These are phyloP conservation scores for Acanthamoeba royreba DNA, from an alignment of 208 protist genomes.

Conservation along the genomic window DNA sequence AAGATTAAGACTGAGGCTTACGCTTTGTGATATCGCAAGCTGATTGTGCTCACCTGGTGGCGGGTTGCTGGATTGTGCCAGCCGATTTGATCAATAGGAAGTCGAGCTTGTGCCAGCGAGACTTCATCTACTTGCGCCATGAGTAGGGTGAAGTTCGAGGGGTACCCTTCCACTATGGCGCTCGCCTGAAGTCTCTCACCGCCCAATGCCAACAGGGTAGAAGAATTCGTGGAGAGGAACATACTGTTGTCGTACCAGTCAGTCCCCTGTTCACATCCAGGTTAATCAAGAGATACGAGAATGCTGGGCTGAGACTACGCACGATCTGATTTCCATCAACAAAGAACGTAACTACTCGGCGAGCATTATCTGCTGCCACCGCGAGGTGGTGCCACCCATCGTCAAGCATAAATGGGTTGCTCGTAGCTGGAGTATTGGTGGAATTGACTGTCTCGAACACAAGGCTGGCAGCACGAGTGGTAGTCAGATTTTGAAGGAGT, in stretches of 20 bases:
- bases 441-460: slow-evolving; percentile 28
- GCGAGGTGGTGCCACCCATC: neutral
- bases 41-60: neutral
- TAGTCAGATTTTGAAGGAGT: neutral
- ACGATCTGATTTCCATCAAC: slow-evolving; percentile 20
- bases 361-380: neutral
- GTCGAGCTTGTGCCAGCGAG: neutral
- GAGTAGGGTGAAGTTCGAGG: neutral
- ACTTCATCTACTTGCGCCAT: neutral
- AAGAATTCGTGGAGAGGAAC: neutral
- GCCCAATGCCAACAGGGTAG: neutral
- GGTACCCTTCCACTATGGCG: neutral
- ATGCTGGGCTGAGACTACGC: neutral
- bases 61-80: neutral
- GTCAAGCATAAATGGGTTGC: neutral
- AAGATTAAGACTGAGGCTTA: neutral
- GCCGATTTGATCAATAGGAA: neutral
- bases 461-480: neutral
- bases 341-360: neutral
- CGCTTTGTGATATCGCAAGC: neutral
- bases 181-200: neutral
- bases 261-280: neutral
- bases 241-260: slow-evolving; percentile 5
- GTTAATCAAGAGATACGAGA: neutral
- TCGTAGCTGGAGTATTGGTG: neutral